Evolutionary conservation across 495 filamentous ascomycete genomes (phyloP), one percentile per base, ranked within the genome.

Genomic region (Penicillium turbatum): DNA sequence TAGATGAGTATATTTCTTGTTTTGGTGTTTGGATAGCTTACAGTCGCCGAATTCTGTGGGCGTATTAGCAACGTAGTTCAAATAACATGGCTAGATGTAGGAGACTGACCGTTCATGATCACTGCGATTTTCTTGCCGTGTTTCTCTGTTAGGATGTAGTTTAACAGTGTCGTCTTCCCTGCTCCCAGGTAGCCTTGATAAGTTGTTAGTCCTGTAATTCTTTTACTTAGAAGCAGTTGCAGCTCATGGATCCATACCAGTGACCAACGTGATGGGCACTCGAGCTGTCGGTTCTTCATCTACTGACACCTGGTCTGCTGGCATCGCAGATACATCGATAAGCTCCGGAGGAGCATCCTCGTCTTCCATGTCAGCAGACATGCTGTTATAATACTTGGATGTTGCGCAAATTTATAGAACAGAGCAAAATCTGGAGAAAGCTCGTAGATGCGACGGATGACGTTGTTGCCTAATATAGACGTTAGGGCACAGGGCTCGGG

Each of bases 121-220:
- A 98, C 93, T 9, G 93, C 93, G 66, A 98, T 90, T 67, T 86
- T 93, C 77, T 97, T 97, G 64, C 92, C 92, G 80, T 97, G 93
- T 48, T 89, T 84, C 55, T 91, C 90, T 17, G 83, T 90, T 32
- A 98, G 77, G 38, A 98, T 97, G 67, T 97, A 95, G 64, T 98
- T 98, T 40, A 98, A 75, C 6, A 98, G 74, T 0, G 95, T 97
- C 0, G 92, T 97, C 69, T 98, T 98, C 16, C 93, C 93, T 21
- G 93, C 88, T 29, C 93, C 93, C 15, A 98, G 81, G 60, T 97
- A 98, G 7, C 84, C 84, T 86, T 10, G 6, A n/a, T 21, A 42
- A 0, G 0, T 10, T 41, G 2, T 51, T 51, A 51, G 39, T 9
- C 9, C 12, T 9, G 6, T 32, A 24, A 2, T 24, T 24, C 0